A percentile compares a stretch with the other conserved stretches of the same genome.
Evolutionary conservation across 2,329 filamentous ascomycete species (phyloP).

Genomic region (Ascocoryne sarcoides): DNA sequence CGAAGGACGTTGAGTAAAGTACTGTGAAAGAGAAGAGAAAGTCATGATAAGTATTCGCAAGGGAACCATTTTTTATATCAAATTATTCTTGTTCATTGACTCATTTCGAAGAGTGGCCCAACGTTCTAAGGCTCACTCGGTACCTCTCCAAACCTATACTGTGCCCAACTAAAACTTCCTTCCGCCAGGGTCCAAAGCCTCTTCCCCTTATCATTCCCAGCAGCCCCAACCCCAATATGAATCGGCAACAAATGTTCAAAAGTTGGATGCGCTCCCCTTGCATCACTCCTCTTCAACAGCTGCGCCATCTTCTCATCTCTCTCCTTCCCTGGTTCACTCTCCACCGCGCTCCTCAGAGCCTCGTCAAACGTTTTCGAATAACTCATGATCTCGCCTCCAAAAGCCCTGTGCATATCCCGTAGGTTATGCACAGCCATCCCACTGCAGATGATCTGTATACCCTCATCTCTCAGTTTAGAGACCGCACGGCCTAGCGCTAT

Average conservation of each 20-base stretch:
- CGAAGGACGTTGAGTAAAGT: no score
- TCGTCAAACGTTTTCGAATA: constrained; percentile 55
- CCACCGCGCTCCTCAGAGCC: constrained; percentile 44
- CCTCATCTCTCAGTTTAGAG: constrained; percentile 54
- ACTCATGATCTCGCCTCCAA: constrained; percentile 38
- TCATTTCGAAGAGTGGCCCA: no score
- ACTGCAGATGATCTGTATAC: constrained; percentile 60
- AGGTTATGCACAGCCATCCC: constrained; percentile 64
- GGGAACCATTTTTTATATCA: no score
- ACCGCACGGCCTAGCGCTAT: constrained; percentile 59
- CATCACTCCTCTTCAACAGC: constrained; percentile 41
- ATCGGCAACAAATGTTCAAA: constrained; percentile 55
- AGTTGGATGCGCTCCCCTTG: constrained; percentile 49
- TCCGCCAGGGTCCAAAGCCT: constrained; percentile 39
- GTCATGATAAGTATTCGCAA: no score
- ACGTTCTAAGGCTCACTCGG: no score
- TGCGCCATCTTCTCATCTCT: constrained; percentile 36
- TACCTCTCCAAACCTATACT: constrained; percentile 37
- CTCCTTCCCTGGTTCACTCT: constrained; percentile 34
- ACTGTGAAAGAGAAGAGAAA: no score
- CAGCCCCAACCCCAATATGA: constrained; percentile 46
- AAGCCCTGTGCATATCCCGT: constrained; percentile 41
- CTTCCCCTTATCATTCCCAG: constrained; percentile 37
- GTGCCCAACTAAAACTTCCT: constrained; percentile 45
- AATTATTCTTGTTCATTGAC: no score